Base-by-base conservation (phyloP, 129 eudicot species). In the Tagetes patula region DNA sequence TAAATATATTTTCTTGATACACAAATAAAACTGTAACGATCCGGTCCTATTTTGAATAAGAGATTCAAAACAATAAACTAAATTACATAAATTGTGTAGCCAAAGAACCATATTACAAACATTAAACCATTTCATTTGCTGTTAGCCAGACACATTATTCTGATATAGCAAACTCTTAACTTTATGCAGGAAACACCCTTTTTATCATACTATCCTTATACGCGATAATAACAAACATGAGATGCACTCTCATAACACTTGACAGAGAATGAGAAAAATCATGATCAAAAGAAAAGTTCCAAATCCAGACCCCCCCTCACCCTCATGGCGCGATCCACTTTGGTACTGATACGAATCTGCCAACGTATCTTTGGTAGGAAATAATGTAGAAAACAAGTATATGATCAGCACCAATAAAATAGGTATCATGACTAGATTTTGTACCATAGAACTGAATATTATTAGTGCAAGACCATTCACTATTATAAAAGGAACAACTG, bases 401-500 rank as follows among this genome's bases (percentile, higher is more conserved):
- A 84, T 65, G 40, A 69, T 46, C 12, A 77, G 61, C 73, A 84
- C 41, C 72, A 84, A 64, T 8, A 80, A 31, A 10, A 83, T 10
- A 4, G 79, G 84, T 48, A 79, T 60, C 73, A 72, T 82, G 37
- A 74, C 58, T 30, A 80, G 10, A 73, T 71, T 69, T 41, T 77
- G 80, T 49, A 82, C 67, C 53, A 75, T 69, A 0, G 81, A 83
- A 62, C 85, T 73, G 31, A 77, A 73, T 69, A 85, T 71, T 39
- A 82, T 32, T 53, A 85, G 20, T 58, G 85, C 75, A 56, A 85
- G 87, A 43, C 67, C 73, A 61, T 83, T 85, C 74, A 80, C 83
- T 75, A 85, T 74, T 36, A 85, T 67, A 63, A 74, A 77, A 0
- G 90, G 90, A 80, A 85, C 85, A 73, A 85, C 55, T 1, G 87